Percentiles rank a stretch among this genome's conserved stretches.
These are phyloP conservation scores for Marasmius fiardii DNA, from an alignment of 1,284 basidiomycete species.

Conservation along the genomic window DNA sequence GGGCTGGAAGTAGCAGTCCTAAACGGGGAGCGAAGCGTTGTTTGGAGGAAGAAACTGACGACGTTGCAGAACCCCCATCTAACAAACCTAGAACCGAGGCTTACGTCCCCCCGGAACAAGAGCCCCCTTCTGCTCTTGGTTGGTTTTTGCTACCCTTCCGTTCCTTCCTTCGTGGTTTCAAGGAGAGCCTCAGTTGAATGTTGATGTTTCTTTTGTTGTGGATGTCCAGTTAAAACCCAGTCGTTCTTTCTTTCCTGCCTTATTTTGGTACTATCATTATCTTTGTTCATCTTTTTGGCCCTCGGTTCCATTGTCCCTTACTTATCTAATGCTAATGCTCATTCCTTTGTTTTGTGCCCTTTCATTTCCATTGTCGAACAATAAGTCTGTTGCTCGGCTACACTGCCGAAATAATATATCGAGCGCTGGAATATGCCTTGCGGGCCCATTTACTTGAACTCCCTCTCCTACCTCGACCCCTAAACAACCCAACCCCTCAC, in stretches of 20 bases:
- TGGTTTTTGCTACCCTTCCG: slow-evolving; percentile 62
- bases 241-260: not conserved
- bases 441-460: not conserved
- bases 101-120: slow-evolving; percentile 39
- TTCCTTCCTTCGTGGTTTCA: slow-evolving; percentile 62
- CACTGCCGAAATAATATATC: not conserved
- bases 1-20: not conserved
- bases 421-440: not conserved
- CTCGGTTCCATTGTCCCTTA: too few relatives aligned
- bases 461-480: too few relatives aligned
- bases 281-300: not conserved
- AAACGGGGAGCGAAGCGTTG: slow-evolving; percentile 42
- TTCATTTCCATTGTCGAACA: not conserved
- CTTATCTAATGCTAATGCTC: not conserved
- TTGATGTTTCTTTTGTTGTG: not conserved
- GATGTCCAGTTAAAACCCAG: not conserved
- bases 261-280: not conserved
- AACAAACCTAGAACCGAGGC: slow-evolving; percentile 49
- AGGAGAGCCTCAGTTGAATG: slow-evolving; percentile 43
- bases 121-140: slow-evolving; percentile 41
- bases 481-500: too few relatives aligned
- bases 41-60: slow-evolving; percentile 33
- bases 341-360: not conserved
- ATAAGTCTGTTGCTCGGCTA: not conserved
- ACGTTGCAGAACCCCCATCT: slow-evolving; percentile 35